Base-by-base conservation (phyloP, 2,329 filamentous ascomycete genomes). In the Arthrobotrys conoides region DNA sequence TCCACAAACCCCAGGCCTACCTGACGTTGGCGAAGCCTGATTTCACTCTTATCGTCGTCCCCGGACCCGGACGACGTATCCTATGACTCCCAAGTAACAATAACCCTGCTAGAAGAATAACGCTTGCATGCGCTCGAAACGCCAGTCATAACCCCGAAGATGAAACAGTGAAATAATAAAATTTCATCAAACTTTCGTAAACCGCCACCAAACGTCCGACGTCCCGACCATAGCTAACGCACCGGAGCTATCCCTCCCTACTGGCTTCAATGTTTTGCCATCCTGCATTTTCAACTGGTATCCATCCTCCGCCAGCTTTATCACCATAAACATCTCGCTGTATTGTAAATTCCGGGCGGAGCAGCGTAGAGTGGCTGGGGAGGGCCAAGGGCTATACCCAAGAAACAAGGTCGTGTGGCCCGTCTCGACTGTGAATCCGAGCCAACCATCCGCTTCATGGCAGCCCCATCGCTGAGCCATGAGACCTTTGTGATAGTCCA, bases 121-220 rank as follows among this genome's bases (percentile, higher is more conserved):
- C 5, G n/a, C 5, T 46, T 46, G n/a, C 16, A 46, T 18, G n/a
- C n/a, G 5, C 20, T 12, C 44, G 4, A 20, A 20, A 46, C 16
- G 5, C 44, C n/a, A 4, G 8, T n/a, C 44, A 46, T 18, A 3
- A n/a, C 6, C 27, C 3, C 5, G 18, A 46, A 46, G n/a, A 18
- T 6, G n/a, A 46, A 46, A 46, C 44, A 46, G 18, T 5, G 18
- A 46, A 46, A 46, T n/a, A 24, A 51, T 33, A 55, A n/a, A 36
- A 38, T 0, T 27, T n/a, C n/a, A 16, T 61, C 20, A 61, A n/a
- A 68, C 71, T 41, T 68, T 73, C 4, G 71, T 67, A 44, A 73
- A 73, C n/a, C 63, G 33, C 71, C 71, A 73, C 71, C 71, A 73
- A 12, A 66, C 20, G 18, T 67, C 53, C 51, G 63, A 67, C 18